Conservation (phyloP, 2,329 filamentous ascomycete species). For the Cladorrhinum sp. region DNA sequence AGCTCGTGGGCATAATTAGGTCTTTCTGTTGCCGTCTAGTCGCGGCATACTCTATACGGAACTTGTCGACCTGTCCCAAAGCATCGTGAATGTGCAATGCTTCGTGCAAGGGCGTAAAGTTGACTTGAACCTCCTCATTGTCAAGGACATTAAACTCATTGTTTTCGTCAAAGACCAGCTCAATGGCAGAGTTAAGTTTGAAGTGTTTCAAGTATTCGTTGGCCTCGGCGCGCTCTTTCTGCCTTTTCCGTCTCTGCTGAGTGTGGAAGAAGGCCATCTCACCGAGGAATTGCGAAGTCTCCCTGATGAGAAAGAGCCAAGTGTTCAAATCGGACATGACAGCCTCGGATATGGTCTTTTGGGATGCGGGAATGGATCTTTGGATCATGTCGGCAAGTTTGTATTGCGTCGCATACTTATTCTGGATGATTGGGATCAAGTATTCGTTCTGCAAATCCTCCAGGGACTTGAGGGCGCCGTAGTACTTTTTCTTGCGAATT, state of each 20-base stretch:
- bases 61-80: conserved; percentile 86
- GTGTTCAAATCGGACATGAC: conserved; percentile 97
- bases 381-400: conserved; percentile 95
- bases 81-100: conserved; percentile 96
- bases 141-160: conserved; percentile 95
- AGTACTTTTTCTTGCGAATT: conserved; percentile 89
- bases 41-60: conserved; percentile 85
- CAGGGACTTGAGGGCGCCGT: conserved; percentile 86
- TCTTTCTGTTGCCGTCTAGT: conserved; percentile 92
- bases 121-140: conserved; percentile 91
- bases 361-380: conserved; percentile 88
- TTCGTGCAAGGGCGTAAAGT: conserved; percentile 92
- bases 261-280: conserved; percentile 98
- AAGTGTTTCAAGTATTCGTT: conserved; percentile 76
- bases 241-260: conserved; percentile 76
- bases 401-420: conserved; percentile 89
- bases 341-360: conserved; percentile 89
- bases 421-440: conserved; percentile 66
- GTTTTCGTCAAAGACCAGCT: conserved; percentile 89
- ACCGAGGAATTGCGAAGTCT: conserved; percentile 92
- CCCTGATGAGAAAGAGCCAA: conserved; percentile 91
- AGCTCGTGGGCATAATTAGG: conserved; percentile 67
- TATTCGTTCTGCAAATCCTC: conserved; percentile 97
- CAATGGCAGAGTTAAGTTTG: conserved; percentile 91
- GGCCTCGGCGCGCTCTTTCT: conserved; percentile 76